Conservation (phyloP, 2,329 filamentous ascomycete genomes). For the Colletotrichum simmondsii region DNA sequence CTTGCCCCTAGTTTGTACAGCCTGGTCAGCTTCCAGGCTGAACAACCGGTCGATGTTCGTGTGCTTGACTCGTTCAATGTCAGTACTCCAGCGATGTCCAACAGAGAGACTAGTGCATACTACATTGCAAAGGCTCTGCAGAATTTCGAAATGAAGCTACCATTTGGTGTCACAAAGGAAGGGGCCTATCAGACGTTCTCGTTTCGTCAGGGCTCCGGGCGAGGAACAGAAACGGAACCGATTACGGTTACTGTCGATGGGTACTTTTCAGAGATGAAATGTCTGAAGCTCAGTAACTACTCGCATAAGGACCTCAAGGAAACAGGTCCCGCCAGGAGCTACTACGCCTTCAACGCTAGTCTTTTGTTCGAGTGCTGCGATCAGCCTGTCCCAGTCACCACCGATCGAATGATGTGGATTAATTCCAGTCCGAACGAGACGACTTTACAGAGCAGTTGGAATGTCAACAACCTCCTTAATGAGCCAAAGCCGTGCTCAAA, state of each 20-base stretch:
- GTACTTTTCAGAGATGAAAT: background rate
- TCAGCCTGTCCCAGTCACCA: background rate
- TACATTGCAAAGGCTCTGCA: slow-evolving; percentile 2
- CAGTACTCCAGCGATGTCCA: background rate
- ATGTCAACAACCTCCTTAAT: background rate
- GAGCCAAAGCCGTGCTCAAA: slow-evolving; percentile 1
- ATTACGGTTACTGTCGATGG: slow-evolving; percentile 6
- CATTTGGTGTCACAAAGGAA: slow-evolving; percentile 5
- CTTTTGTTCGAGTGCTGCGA: background rate
- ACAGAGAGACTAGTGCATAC: background rate
- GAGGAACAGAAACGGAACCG: background rate
- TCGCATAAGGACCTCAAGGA: background rate
- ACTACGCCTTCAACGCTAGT: too few species aligned
- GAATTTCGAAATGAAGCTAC: slow-evolving; percentile 21
- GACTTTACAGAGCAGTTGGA: background rate
- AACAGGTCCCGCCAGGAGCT: background rate
- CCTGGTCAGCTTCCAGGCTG: background rate
- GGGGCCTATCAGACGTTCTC: slow-evolving; percentile 19
- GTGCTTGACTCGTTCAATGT: slow-evolving; percentile 2
- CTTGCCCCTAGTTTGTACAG: slow-evolving; percentile 20
- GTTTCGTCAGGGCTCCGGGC: background rate
- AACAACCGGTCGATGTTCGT: background rate
- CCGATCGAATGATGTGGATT: background rate
- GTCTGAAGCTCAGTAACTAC: background rate
- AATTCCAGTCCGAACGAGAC: background rate